Evolutionary conservation across 1,284 basidiomycete species (phyloP), one percentile per base, ranked within the genome.

Genomic region (Cutaneotrichosporon cutaneum): DNA sequence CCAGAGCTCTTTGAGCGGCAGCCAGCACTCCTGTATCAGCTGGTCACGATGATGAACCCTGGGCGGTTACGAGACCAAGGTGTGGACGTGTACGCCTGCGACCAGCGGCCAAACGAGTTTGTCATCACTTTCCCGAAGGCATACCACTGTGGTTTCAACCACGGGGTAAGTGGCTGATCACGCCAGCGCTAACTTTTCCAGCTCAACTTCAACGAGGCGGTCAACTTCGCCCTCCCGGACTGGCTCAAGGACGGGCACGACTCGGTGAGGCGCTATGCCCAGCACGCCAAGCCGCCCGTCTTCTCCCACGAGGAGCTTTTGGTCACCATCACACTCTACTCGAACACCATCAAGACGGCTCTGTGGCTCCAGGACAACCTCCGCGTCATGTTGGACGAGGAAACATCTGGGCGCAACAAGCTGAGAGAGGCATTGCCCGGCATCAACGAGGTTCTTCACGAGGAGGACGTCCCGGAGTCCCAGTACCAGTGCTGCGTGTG

Each of bases 1-100:
- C 96, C 96, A 7, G 96, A 99, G 78, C 85, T 99, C n/a, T 99
- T 99, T 76, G 94, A 98, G 75, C 90, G 93, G 54, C 93, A 97
- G 77, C 95, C 96, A 0, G 92, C 97, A 78, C 84, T 99, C 59
- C 87, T 99, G 47, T 98, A 95, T 82, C 95, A 99, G 81, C 85
- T 99, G 14, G 94, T 97, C 54, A 99, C 96, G 14, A 86, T 99
- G 73, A 98, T 99, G 93, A 97, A 93, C 69, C 96, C 96, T 3
- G 87, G 90, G 67, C 85, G 91, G 53, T 82, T 98, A 47, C 86
- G 83, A 61, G 87, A 91, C 67, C 90, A 91, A 54, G 95, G 93
- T 45, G 95, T 99, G n/a, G 88, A 89, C 54, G 92, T 98, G 16
- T 92, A 87, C 74, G 92, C 90, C 26, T 94, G 90, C 81, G 94